A percentile compares a stretch with the other conserved stretches of the same genome.
Evolutionary conservation across 23 red algal species (phyloP).

Genomic region (Gracilaria caudata): DNA sequence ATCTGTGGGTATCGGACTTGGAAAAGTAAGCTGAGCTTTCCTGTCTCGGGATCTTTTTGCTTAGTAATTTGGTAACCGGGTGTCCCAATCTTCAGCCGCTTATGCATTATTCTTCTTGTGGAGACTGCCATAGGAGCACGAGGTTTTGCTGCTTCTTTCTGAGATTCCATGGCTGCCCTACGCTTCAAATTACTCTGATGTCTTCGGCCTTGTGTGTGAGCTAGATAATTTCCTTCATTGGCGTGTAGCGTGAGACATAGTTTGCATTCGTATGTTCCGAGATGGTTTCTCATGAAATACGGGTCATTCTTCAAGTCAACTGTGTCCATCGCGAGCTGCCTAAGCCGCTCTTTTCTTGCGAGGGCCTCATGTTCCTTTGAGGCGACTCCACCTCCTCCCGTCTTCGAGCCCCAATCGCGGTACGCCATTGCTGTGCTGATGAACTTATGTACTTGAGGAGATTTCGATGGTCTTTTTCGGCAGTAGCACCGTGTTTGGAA

Average conservation of each 20-base stretch:
- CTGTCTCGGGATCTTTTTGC: slow-evolving; percentile 69
- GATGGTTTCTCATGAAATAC: slow-evolving; percentile 94
- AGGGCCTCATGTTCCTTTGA: slow-evolving; percentile 68
- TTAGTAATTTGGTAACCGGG: slow-evolving; percentile 85
- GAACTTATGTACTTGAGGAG: not conserved
- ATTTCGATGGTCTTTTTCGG: not conserved
- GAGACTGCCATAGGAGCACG: slow-evolving; percentile 44
- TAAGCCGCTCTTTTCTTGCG: slow-evolving; percentile 70
- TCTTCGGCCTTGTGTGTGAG: slow-evolving; percentile 88
- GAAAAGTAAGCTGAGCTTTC: slow-evolving; percentile 76
- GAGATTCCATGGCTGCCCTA: slow-evolving; percentile 72
- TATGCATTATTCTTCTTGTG: slow-evolving; percentile 3
- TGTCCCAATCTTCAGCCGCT: slow-evolving; percentile 62
- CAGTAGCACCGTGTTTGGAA: not conserved
- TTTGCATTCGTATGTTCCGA: slow-evolving; percentile 94
- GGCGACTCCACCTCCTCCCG: slow-evolving; percentile 82
- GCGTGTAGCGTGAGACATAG: slow-evolving; percentile 92
- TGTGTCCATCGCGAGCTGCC: slow-evolving; percentile 82
- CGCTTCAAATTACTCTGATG: slow-evolving; percentile 92
- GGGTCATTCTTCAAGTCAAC: slow-evolving; percentile 92
- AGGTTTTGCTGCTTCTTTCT: slow-evolving; percentile 70
- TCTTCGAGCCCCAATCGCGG: slow-evolving; percentile 85
- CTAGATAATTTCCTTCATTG: slow-evolving; percentile 96
- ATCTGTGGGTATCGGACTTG: slow-evolving; percentile 88
- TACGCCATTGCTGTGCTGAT: slow-evolving; percentile 53